Percentiles rank a stretch among this genome's conserved stretches.
These are phyloP conservation scores for Tulasnella sp. DNA, from an alignment of 768 basidiomycete species.

Conservation along the genomic window DNA sequence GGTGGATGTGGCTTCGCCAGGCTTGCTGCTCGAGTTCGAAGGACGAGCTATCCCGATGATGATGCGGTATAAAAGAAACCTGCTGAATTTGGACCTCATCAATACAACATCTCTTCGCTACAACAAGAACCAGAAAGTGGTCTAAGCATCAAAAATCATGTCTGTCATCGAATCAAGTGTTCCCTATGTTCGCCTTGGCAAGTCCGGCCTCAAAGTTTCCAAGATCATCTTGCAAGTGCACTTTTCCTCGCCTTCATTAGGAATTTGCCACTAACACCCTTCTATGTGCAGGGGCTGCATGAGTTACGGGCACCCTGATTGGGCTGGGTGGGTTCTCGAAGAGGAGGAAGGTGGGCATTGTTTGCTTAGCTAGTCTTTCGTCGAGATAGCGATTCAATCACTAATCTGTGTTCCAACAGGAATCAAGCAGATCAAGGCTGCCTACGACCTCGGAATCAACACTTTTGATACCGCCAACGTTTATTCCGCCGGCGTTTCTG, in stretches of 20 bases:
- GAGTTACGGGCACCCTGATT: slow-evolving; percentile 16
- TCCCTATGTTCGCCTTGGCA: slow-evolving; percentile 31
- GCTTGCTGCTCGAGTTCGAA: background rate
- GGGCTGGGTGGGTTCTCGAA: slow-evolving; percentile 25
- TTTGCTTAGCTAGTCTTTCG: background rate
- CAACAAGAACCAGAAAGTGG: background rate
- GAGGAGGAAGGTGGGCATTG: slow-evolving; percentile 29
- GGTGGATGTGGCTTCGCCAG: background rate
- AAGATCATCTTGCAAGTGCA: slow-evolving; percentile 41
- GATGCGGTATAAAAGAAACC: background rate
- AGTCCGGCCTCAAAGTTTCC: slow-evolving; percentile 40
- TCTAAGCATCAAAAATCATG: slow-evolving; percentile 10
- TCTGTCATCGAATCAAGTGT: slow-evolving; percentile 14
- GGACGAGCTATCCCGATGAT: background rate
- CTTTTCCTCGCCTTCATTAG: background rate
- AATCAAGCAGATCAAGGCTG: slow-evolving; percentile 34
- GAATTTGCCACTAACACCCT: background rate
- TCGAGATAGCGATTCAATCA: background rate
- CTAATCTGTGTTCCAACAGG: background rate
- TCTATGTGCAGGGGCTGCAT: slow-evolving; percentile 14
- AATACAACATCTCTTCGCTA: background rate
- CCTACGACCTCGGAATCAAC: slow-evolving; percentile 29
- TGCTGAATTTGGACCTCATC: background rate
- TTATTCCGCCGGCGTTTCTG: slow-evolving; percentile 27
- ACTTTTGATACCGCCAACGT: slow-evolving; percentile 27